A percentile compares a stretch with the other conserved stretches of the same genome.
These are phyloP conservation scores for Periconia sp. DNA, from an alignment of 2,329 filamentous ascomycete species.

Conservation along the genomic window DNA sequence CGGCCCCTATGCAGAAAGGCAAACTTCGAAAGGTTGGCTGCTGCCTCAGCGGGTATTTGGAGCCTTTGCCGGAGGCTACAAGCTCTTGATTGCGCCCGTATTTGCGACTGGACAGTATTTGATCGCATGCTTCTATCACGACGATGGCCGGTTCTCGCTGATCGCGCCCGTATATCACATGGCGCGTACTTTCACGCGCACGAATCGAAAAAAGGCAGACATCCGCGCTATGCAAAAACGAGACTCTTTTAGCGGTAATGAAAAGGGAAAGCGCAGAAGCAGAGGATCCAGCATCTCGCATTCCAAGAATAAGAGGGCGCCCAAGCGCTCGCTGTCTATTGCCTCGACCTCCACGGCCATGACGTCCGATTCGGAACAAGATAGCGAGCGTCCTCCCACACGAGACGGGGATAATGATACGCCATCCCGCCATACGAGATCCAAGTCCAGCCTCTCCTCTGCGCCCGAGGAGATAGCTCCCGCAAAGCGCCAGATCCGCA, in stretches of 20 bases:
- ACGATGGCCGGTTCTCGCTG: slow-evolving; percentile 79
- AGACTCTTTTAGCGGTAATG: slow-evolving; percentile 29
- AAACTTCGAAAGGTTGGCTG: slow-evolving; percentile 50
- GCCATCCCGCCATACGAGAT: slow-evolving; percentile 64
- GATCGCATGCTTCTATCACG: slow-evolving; percentile 81
- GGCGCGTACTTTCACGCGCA: slow-evolving; percentile 53
- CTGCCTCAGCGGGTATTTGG: slow-evolving; percentile 74
- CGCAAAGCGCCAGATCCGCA: slow-evolving; percentile 80
- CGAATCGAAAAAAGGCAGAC: slow-evolving; percentile 39
- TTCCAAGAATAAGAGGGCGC: slow-evolving; percentile 30
- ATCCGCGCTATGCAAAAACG: slow-evolving; percentile 28
- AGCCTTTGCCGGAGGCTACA: slow-evolving; percentile 75
- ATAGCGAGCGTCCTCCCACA: slow-evolving; percentile 49
- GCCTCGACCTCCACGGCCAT: slow-evolving; percentile 67
- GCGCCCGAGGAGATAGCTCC: slow-evolving; percentile 70
- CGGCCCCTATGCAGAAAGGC: slow-evolving; percentile 40
- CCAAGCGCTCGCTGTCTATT: slow-evolving; percentile 49
- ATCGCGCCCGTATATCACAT: slow-evolving; percentile 74
- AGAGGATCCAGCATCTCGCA: slow-evolving; percentile 35
- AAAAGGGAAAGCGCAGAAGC: slow-evolving; percentile 37
- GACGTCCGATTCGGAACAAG: slow-evolving; percentile 71
- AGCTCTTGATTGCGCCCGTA: slow-evolving; percentile 78
- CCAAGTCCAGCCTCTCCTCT: slow-evolving; percentile 60
- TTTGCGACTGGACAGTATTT: slow-evolving; percentile 82
- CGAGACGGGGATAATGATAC: slow-evolving; percentile 44